These are phyloP conservation scores for Botrytis tulipae DNA, from an alignment of 2,329 filamentous ascomycete genomes.

Conservation along the genomic window DNA sequence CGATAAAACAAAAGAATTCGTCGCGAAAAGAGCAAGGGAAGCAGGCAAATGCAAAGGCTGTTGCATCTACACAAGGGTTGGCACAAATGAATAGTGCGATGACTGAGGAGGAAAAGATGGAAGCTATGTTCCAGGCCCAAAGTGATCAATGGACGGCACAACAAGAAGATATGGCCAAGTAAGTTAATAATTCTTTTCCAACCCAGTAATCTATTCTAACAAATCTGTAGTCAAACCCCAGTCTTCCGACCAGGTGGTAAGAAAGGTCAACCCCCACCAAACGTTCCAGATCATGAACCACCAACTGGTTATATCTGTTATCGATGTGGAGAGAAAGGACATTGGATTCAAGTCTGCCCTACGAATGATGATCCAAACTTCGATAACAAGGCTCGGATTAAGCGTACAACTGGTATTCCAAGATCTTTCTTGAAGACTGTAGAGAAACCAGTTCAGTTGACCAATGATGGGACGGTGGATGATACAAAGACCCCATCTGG, in stretches of 20 bases:
- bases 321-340: slow-evolving; percentile 94
- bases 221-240: slow-evolving; percentile 54
- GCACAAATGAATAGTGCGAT: slow-evolving; percentile 71
- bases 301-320: slow-evolving; percentile 95
- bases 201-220: slow-evolving; percentile 40
- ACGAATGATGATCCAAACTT: slow-evolving; percentile 98
- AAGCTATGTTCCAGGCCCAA: slow-evolving; percentile 86
- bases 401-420: slow-evolving; percentile 94
- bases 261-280: slow-evolving; percentile 49
- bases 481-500: slow-evolving; percentile 79
- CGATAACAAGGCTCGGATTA: slow-evolving; percentile 88
- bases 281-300: slow-evolving; percentile 88
- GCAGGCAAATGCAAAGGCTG: slow-evolving; percentile 52
- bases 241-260: slow-evolving; percentile 59
- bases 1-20: slow-evolving; percentile 78
- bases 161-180: slow-evolving; percentile 89
- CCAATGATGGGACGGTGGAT: slow-evolving; percentile 73
- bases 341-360: slow-evolving; percentile 97
- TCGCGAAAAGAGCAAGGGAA: slow-evolving; percentile 67
- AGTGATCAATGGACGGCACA: slow-evolving; percentile 91
- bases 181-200: slow-evolving; percentile 41
- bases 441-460: slow-evolving; percentile 78
- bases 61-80: slow-evolving; percentile 54
- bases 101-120: slow-evolving; percentile 92
- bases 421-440: slow-evolving; percentile 94